Percentiles rank a stretch among this genome's conserved stretches.
phyloP scores from a whole-genome alignment of 2,329 filamentous ascomycete genomes.

The Talaromyces sp. region DNA sequence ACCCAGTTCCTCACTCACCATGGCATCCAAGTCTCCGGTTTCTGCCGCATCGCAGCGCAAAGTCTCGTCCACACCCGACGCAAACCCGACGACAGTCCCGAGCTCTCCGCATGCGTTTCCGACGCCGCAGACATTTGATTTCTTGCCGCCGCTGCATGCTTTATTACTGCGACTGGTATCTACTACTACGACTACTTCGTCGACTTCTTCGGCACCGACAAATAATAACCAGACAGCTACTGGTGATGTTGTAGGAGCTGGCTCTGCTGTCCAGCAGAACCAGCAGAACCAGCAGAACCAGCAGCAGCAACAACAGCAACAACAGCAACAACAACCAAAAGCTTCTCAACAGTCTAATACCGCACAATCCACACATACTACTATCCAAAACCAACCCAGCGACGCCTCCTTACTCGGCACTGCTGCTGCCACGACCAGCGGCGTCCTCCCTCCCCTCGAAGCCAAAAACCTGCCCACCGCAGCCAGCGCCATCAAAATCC shows the following conservation, averaged over 20 bases:
- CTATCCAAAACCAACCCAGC: constrained; percentile 19
- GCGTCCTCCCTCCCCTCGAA: constrained; percentile 46
- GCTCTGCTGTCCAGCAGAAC: background rate
- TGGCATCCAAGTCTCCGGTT: constrained; percentile 33
- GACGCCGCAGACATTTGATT: constrained; percentile 77
- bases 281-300: constrained; percentile 1
- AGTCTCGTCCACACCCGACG: constrained; percentile 28
- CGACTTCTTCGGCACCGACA: background rate
- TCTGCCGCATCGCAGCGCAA: constrained; percentile 38
- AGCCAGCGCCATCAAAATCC: constrained; percentile 74
- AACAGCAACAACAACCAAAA: constrained; percentile 36
- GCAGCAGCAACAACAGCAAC: constrained; percentile 22
- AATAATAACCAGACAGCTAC: background rate
- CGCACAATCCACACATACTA: background rate
- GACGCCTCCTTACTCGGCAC: constrained; percentile 21
- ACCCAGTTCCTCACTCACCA: constrained; percentile 14
- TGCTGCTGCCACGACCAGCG: constrained; percentile 22
- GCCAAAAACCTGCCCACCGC: constrained; percentile 76
- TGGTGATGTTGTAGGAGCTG: background rate
- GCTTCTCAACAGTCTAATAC: constrained; percentile 18
- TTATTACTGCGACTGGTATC: constrained; percentile 69
- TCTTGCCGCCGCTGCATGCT: constrained; percentile 73
- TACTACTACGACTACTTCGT: background rate
- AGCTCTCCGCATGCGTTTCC: constrained; percentile 56
- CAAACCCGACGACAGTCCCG: constrained; percentile 25